phyloP scores from a whole-genome alignment of 2,329 filamentous ascomycete genomes.

The Penicillium polonicum region DNA sequence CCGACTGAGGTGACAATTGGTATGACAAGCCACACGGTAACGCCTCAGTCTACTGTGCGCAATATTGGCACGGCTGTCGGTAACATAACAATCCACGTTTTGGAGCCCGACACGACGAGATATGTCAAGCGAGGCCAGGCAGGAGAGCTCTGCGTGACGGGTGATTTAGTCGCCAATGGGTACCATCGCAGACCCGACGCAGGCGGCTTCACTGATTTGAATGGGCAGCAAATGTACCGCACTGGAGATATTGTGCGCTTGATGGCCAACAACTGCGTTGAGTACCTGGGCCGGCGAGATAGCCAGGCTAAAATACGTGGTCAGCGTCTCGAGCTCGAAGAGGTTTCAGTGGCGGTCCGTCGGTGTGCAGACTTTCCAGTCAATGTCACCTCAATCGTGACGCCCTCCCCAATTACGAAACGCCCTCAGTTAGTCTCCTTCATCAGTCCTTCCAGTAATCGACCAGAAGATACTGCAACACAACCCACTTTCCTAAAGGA shows the following conservation, averaged over 20 bases:
- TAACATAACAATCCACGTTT: slow-evolving; percentile 11
- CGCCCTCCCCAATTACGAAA: slow-evolving; percentile 15
- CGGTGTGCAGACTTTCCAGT: slow-evolving; percentile 8
- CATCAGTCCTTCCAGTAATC: slow-evolving; percentile 6
- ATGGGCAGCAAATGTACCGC: slow-evolving; percentile 8
- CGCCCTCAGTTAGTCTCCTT: slow-evolving; percentile 14
- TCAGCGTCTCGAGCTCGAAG: slow-evolving; percentile 11
- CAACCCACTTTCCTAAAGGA: background rate
- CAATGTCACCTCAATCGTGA: slow-evolving; percentile 17
- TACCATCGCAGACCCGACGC: slow-evolving; percentile 8
- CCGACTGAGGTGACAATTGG: slow-evolving; percentile 18
- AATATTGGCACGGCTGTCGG: slow-evolving; percentile 15
- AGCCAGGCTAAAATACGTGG: slow-evolving; percentile 12
- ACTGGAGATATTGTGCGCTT: slow-evolving; percentile 15
- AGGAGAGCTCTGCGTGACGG: slow-evolving; percentile 17
- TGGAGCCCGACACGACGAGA: slow-evolving; percentile 2
- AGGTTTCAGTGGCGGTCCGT: slow-evolving; percentile 10
- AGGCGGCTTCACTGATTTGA: slow-evolving; percentile 6
- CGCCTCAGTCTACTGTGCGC: slow-evolving; percentile 8
- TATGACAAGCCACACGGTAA: slow-evolving; percentile 9
- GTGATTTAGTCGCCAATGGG: background rate
- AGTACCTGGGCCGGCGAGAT: slow-evolving; percentile 10
- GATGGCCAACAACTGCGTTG: slow-evolving; percentile 14
- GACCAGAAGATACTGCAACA: background rate
- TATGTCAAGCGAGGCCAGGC: slow-evolving; percentile 13